phyloP scores from a whole-genome alignment of 345 rosid species.

The Eucalyptus erythrocorys region DNA sequence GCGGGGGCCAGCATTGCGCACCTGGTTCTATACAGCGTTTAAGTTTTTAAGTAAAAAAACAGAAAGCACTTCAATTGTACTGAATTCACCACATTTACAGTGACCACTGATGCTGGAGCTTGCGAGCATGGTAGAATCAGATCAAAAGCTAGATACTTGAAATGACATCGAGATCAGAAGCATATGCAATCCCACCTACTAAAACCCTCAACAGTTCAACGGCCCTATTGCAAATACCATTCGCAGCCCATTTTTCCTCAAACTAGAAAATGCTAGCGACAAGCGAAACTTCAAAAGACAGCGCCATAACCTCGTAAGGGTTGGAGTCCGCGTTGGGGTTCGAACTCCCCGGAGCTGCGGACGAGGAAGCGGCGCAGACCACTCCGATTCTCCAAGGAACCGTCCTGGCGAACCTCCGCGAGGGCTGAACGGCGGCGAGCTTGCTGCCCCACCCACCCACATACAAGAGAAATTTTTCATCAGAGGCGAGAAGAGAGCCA shows the following conservation, averaged over 20 bases:
- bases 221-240: not conserved
- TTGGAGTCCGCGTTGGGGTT: slow-evolving; percentile 49
- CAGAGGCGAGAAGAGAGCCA: not conserved
- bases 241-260: not conserved
- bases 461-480: not conserved
- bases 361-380: slow-evolving; percentile 30
- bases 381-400: slow-evolving; percentile 19
- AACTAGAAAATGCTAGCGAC: rapidly evolving
- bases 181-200: not conserved
- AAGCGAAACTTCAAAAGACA: not conserved
- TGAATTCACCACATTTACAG: not conserved
- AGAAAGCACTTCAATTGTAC: not conserved
- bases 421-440: not conserved
- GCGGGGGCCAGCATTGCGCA: not conserved
- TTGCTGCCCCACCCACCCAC: not conserved
- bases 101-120: not conserved
- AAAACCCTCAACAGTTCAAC: not conserved
- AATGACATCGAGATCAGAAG: not conserved
- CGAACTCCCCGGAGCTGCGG: slow-evolving; percentile 71
- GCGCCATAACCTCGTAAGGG: slow-evolving; percentile 67
- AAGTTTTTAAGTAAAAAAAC: rapidly evolving
- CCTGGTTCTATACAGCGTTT: not conserved
- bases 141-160: not conserved
- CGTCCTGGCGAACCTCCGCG: slow-evolving; percentile 13
- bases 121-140: not conserved